Percentiles rank a stretch among this genome's conserved stretches.
Conservation (phyloP, 495 filamentous ascomycete genomes). For the Neurospora cerealis region DNA sequence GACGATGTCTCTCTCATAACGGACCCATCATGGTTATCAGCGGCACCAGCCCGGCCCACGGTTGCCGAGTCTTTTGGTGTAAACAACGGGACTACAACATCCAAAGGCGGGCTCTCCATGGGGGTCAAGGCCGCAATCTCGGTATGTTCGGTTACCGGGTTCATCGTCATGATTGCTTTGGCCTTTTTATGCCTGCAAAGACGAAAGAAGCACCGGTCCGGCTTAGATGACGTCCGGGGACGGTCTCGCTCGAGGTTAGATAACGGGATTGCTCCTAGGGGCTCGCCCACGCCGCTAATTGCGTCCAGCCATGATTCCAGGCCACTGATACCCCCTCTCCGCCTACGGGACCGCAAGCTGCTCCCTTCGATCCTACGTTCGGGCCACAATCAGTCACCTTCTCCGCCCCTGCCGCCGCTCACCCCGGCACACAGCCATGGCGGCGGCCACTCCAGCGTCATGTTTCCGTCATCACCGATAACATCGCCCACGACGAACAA, state of each 20-base stretch:
- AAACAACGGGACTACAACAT: slow-evolving; percentile 5
- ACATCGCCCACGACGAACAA: slow-evolving; percentile 24
- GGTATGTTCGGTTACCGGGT: slow-evolving; percentile 28
- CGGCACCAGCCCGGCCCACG: slow-evolving; percentile 2
- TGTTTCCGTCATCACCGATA: slow-evolving; percentile 19
- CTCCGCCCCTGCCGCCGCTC: slow-evolving; percentile 20
- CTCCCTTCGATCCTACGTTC: slow-evolving; percentile 27
- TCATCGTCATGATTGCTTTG: slow-evolving; percentile 22
- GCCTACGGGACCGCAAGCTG: slow-evolving; percentile 33
- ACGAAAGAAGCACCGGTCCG: slow-evolving; percentile 8
- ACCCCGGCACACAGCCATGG: slow-evolving; percentile 17
- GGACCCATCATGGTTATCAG: not conserved
- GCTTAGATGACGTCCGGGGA: not conserved
- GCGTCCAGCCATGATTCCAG: slow-evolving; percentile 22
- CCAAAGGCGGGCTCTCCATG: slow-evolving; percentile 17
- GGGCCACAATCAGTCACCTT: slow-evolving; percentile 13
- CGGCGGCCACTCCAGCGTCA: not conserved
- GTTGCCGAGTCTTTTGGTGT: not conserved
- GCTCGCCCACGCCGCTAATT: slow-evolving; percentile 31
- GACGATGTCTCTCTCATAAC: not conserved
- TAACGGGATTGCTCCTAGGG: slow-evolving; percentile 8
- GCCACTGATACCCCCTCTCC: slow-evolving; percentile 30
- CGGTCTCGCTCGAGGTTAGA: slow-evolving; percentile 3
- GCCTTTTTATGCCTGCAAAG: slow-evolving; percentile 24
- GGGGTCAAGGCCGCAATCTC: slow-evolving; percentile 32